Percentiles rank a stretch among this genome's conserved stretches.
phyloP scores from a whole-genome alignment of 345 rosid genomes.

The Linum trigynum region DNA sequence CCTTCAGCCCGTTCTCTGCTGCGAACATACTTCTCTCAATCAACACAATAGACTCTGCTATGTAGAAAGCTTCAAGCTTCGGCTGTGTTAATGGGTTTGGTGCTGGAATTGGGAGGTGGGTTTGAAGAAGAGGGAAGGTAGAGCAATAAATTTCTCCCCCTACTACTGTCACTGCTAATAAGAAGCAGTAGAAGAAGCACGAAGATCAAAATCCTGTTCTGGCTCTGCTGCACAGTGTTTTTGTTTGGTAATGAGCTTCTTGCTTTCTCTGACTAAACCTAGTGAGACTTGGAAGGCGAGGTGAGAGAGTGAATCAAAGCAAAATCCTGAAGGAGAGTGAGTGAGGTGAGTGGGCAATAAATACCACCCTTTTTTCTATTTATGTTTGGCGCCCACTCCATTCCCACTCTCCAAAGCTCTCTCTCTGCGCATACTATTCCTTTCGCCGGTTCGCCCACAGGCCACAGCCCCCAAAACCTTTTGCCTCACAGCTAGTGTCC shows the following conservation, averaged over 20 bases:
- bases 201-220: neutral
- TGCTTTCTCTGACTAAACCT: neutral
- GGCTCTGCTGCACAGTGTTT: neutral
- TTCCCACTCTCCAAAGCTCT: constrained; percentile 28
- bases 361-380: constrained; percentile 29
- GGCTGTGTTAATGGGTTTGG: neutral
- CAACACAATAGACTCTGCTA: neutral
- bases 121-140: too few species aligned
- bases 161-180: neutral
- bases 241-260: neutral
- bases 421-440: constrained; percentile 7
- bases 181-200: too few species aligned
- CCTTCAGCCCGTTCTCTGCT: constrained; percentile 62
- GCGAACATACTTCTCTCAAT: constrained; percentile 42
- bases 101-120: neutral
- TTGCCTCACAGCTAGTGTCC: too few species aligned
- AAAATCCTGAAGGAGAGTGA: neutral
- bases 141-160: neutral
- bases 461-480: constrained; percentile 19
- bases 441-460: too few species aligned
- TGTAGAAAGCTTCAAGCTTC: neutral
- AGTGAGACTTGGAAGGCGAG: too few species aligned
- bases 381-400: constrained; percentile 24
- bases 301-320: too few species aligned
- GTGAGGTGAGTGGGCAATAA: constrained; percentile 23